These are phyloP conservation scores for Ambrosia artemisiifolia DNA, from an alignment of 129 eudicot species.

Conservation along the genomic window DNA sequence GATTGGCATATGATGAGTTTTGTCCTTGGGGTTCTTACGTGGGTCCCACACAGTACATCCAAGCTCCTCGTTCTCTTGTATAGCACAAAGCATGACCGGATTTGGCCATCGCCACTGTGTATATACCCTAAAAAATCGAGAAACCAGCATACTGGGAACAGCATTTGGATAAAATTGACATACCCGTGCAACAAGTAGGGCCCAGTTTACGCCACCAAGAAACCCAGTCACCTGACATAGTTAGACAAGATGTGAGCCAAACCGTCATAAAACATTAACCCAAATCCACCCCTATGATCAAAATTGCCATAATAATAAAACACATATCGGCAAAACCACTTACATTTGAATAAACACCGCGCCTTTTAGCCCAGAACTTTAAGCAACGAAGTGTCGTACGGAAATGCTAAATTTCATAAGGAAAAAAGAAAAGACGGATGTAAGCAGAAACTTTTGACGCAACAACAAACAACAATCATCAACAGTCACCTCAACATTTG, in stretches of 20 bases:
- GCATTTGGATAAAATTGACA: slow-evolving; percentile 96
- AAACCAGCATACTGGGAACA: slow-evolving; percentile 89
- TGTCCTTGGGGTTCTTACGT: slow-evolving; percentile 75
- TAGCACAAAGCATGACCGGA: slow-evolving; percentile 93
- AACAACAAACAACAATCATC: background rate
- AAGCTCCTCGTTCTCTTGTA: slow-evolving; percentile 70
- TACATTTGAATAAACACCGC: slow-evolving; percentile 97
- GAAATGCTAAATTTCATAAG: slow-evolving; percentile 50
- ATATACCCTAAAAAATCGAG: slow-evolving; percentile 89
- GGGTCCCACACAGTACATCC: slow-evolving; percentile 96
- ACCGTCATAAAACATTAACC: background rate
- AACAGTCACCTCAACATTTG: slow-evolving; percentile 72
- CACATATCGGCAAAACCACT: slow-evolving; percentile 22
- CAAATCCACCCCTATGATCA: background rate
- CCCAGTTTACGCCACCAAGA: slow-evolving; percentile 99
- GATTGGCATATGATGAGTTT: slow-evolving; percentile 89
- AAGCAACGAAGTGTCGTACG: slow-evolving; percentile 83
- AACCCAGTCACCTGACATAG: slow-evolving; percentile 79
- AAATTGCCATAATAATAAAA: background rate
- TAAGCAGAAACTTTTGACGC: background rate
- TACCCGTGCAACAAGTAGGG: slow-evolving; percentile 88
- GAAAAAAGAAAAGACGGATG: background rate
- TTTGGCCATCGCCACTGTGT: slow-evolving; percentile 98
- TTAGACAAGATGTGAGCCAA: background rate
- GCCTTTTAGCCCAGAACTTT: slow-evolving; percentile 91